Evolutionary conservation across 148 eudicot genomes (phyloP), one percentile per base, ranked within the genome.

Genomic region (Hydrangea macrophylla): DNA sequence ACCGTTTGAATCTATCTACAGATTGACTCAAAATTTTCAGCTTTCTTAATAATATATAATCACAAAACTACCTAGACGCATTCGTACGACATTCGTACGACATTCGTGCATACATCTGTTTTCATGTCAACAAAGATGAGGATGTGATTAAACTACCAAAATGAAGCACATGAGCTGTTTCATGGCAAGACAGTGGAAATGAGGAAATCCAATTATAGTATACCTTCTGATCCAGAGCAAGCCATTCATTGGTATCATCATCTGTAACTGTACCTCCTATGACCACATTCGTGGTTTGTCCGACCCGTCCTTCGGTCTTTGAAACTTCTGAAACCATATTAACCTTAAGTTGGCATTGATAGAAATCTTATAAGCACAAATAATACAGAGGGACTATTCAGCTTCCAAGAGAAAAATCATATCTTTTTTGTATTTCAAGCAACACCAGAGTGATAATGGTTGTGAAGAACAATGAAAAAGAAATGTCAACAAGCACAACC

Each of bases 181-280:
- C 44, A 8, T 50, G 39, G 45, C 12, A 33, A 72, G 22, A 23
- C 36, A 69, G 31, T 20, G 7, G 28, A 71, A 71, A 63, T 37
- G 22, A 57, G 37, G 18, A 55, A 1, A 60, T 5, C 5, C 22
- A 18, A 15, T 48, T 48, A 58, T 24, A 59, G 20, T 31, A 39
- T 77, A 82, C 98, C 94, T 92, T 92, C 70, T 92, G 86, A 82
- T 92, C 94, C 56, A 92, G 74, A 60, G 65, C 77, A 68, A 92
- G 82, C 98, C 98, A 92, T 73, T 92, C 96, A 77, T 80, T 76
- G 22, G 92, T 80, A 0, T 96, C 83, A 83, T 88, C 94, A 68
- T 90, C 96, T 9, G 88, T 65, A 27, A 92, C 96, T 58, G 98
- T 92, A 65, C 98, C 94, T 68, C 98, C 98, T 61, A 90, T 88